These are phyloP conservation scores for Hypoxylon sp. DNA, from an alignment of 2,329 filamentous ascomycete species.

Conservation along the genomic window DNA sequence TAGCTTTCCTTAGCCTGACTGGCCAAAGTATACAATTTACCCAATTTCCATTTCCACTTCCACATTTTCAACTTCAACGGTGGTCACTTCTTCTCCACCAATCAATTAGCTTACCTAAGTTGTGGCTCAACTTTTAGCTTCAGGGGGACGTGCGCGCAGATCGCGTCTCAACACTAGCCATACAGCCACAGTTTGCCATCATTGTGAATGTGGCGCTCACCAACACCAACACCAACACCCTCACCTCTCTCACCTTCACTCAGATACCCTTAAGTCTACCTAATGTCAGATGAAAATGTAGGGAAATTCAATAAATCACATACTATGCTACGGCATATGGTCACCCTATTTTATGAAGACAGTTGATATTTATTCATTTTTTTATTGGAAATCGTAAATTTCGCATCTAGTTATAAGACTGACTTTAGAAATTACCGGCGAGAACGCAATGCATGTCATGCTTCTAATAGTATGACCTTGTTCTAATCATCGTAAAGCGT, in stretches of 20 bases:
- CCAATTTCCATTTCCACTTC: conserved; percentile 34
- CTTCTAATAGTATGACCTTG: conserved; percentile 16
- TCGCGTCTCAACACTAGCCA: not conserved
- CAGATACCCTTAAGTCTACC: not conserved
- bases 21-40: conserved; percentile 22
- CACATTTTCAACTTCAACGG: conserved; percentile 42
- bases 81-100: conserved; percentile 44
- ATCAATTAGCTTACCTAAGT: conserved; percentile 35
- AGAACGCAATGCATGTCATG: conserved; percentile 38
- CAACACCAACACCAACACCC: not conserved
- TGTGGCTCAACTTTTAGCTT: conserved; percentile 23
- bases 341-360: not conserved
- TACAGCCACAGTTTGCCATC: conserved; percentile 18
- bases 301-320: not conserved
- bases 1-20: conserved; percentile 15
- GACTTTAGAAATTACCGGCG: conserved; percentile 12
- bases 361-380: not conserved
- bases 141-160: not conserved
- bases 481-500: conserved; percentile 37
- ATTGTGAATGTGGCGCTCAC: conserved; percentile 7
- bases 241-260: not conserved
- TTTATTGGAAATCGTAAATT: conserved; percentile 24
- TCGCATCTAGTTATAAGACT: conserved; percentile 14
- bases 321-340: not conserved
- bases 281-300: not conserved